phyloP scores from a whole-genome alignment of 2,329 filamentous ascomycete genomes.

The Trichophyton simii region DNA sequence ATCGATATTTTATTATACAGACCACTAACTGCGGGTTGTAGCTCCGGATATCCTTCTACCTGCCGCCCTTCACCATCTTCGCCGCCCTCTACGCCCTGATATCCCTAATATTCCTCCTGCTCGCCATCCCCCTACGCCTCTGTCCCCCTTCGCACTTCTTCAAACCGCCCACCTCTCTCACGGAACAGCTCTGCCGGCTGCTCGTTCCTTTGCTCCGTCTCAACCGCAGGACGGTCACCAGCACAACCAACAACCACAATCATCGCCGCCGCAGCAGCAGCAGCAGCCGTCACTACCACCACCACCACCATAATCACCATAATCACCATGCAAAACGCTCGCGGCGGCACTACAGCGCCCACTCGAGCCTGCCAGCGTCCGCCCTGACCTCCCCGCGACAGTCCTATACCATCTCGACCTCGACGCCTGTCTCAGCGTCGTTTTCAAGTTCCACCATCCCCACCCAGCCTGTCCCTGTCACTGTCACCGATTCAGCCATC shows the following conservation, averaged over 20 bases:
- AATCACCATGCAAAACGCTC: not conserved
- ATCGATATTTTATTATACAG: not conserved
- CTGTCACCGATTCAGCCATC: not conserved
- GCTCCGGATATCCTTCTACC: constrained; percentile 27
- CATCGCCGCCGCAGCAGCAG: not conserved
- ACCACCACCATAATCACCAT: not conserved
- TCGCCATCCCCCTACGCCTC: constrained; percentile 43
- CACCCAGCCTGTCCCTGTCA: constrained; percentile 20
- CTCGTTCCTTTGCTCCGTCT: constrained; percentile 43
- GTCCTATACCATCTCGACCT: constrained; percentile 3
- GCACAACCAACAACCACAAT: constrained; percentile 10
- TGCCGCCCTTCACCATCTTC: constrained; percentile 42
- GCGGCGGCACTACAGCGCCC: not conserved
- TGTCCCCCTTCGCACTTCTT: constrained; percentile 33
- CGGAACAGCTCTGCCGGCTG: constrained; percentile 39
- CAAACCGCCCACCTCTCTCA: constrained; percentile 35
- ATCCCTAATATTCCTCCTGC: constrained; percentile 38
- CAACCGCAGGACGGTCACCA: constrained; percentile 26
- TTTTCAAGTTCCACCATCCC: constrained; percentile 32
- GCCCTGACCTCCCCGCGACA: not conserved
- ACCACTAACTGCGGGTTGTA: constrained; percentile 6
- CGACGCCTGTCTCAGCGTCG: constrained; percentile 17
- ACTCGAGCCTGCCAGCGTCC: not conserved
- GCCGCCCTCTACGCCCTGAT: constrained; percentile 44
- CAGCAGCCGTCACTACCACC: constrained; percentile 5